Percentiles rank a stretch among this genome's conserved stretches.
Conservation (phyloP, 495 filamentous ascomycete genomes). For the Xylaria curta region DNA sequence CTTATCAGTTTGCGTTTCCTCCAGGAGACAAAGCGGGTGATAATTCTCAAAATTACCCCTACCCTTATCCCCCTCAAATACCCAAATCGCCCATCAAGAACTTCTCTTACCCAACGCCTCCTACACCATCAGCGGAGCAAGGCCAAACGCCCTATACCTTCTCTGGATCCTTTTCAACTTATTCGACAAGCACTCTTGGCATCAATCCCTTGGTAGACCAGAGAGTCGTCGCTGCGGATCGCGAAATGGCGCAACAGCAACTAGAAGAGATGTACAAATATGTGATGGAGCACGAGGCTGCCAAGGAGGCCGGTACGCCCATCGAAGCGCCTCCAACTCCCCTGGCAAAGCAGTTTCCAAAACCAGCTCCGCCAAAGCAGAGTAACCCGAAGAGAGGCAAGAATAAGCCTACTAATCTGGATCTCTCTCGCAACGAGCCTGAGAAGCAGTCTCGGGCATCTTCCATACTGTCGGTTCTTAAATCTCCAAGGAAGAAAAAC, state of each 20-base stretch:
- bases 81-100: conserved; percentile 50
- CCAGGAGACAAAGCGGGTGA: conserved; percentile 34
- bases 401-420: conserved; percentile 55
- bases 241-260: conserved; percentile 73
- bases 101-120: conserved; percentile 55
- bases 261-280: conserved; percentile 90
- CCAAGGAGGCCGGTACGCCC: conserved; percentile 58
- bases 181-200: conserved; percentile 49
- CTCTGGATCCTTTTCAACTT: conserved; percentile 44
- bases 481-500: conserved; percentile 57
- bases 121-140: conserved; percentile 52
- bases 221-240: conserved; percentile 73
- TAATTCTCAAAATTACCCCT: conserved; percentile 27
- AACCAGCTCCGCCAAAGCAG: conserved; percentile 40
- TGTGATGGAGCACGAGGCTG: conserved; percentile 86
- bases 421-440: conserved; percentile 46
- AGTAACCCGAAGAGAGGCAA: conserved; percentile 42
- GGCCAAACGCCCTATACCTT: conserved; percentile 57
- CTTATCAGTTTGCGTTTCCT: conserved; percentile 45
- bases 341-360: conserved; percentile 32
- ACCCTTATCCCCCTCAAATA: conserved; percentile 37
- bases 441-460: conserved; percentile 58
- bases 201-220: conserved; percentile 68
- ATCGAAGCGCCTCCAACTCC: conserved; percentile 43
- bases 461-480: conserved; percentile 59